Evolutionary conservation across 768 basidiomycete species (phyloP), one percentile per base, ranked within the genome.

Genomic region (Naganishia antarctica): DNA sequence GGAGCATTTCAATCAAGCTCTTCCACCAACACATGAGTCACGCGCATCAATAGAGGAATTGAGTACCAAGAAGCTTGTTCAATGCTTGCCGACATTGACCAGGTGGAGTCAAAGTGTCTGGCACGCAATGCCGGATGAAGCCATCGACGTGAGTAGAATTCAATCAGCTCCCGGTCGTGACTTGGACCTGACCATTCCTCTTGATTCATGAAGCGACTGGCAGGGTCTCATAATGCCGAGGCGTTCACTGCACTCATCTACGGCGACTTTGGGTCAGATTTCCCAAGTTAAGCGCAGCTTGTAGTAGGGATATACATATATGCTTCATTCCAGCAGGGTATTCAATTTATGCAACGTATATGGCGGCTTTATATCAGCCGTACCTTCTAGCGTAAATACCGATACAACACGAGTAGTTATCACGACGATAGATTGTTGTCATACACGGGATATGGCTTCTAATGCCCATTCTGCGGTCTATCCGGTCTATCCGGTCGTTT

Each of bases 61-160:
- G 40, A 65, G 67, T 49, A 67, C 66, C 32, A 83, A 89, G 53
- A 80, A 88, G 48, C 76, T 96, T 15, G 93, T 90, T 15, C 85
- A 86, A 5, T 78, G 94, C 69, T 78, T 97, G 29, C 92, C 91
- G 4, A 87, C 84, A 0, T 78, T 96, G 44, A 85, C 87, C 61
- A 80, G 84, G 63, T 91, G 91, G 90, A 86, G 86, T 70, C 72
- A 73, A 46, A 65, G 66, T 16, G 70, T 75, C 7, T 77, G 74
- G 74, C 71, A 72, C 44, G 3, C 68, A 12, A 44, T 74, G 13
- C 76, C 76, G 11, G 76, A 73, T 60, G 61, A 60, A 44, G 73
- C 72, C 7, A 68, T 77, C 2, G 76, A 75, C 66, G 73, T 75
- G 61, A 70, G 72, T 68, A 16, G 41, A 2, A 15, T 23, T 51